phyloP scores from a whole-genome alignment of 306 rosid genomes.

The Amphicarpaea edgeworthii region DNA sequence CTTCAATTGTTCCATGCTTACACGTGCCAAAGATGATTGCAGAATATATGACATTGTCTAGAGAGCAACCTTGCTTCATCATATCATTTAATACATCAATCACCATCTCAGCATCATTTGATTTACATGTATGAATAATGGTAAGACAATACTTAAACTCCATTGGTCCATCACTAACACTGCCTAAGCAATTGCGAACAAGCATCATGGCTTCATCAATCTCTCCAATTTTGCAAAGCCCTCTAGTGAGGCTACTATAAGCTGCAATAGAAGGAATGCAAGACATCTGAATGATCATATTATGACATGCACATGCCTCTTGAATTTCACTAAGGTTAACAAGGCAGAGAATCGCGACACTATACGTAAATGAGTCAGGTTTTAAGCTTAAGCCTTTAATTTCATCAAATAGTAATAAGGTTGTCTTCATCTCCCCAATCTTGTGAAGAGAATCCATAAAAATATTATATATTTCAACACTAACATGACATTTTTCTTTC shows the following conservation, averaged over 20 bases:
- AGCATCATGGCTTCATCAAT: conserved; percentile 52
- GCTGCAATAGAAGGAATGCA: conserved; percentile 74
- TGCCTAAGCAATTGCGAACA: conserved; percentile 77
- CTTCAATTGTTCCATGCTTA: conserved; percentile 79
- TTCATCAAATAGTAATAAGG: conserved; percentile 68
- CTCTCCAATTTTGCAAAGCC: conserved; percentile 55
- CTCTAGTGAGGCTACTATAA: conserved; percentile 68
- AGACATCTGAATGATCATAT: conserved; percentile 75
- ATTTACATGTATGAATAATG: conserved; percentile 67
- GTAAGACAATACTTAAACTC: conserved; percentile 79
- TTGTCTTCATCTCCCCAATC: conserved; percentile 58
- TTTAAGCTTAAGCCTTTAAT: conserved; percentile 45
- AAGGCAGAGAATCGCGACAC: conserved; percentile 60
- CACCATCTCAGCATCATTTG: conserved; percentile 65
- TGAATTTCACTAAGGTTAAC: conserved; percentile 63
- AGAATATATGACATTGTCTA: conserved; percentile 54
- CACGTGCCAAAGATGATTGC: conserved; percentile 81
- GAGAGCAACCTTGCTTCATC: conserved; percentile 76
- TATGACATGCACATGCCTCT: conserved; percentile 76
- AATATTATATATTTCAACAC: conserved; percentile 64
- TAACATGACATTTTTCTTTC: conserved; percentile 59
- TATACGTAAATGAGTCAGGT: conserved; percentile 61
- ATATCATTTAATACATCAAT: conserved; percentile 71
- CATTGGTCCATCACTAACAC: conserved; percentile 66
- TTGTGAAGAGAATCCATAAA: conserved; percentile 68